These are phyloP conservation scores for Dissoconium aciculare DNA, from an alignment of 2,329 filamentous ascomycete species.

Conservation along the genomic window DNA sequence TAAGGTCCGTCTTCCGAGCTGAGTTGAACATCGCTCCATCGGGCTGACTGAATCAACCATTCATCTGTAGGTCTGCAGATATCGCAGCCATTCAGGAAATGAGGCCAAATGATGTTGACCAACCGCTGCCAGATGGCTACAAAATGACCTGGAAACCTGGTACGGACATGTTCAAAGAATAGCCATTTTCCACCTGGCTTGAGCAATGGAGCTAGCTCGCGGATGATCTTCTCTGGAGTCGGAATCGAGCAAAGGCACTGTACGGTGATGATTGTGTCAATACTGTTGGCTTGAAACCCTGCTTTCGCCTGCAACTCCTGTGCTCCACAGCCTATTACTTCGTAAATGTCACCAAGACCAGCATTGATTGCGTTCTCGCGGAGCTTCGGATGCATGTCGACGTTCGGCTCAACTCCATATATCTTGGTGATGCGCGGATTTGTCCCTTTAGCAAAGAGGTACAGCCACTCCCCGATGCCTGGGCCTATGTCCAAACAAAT, in stretches of 20 bases:
- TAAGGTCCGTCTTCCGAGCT: conserved; percentile 21
- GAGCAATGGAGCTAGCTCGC: conserved; percentile 41
- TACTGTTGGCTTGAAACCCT: conserved; percentile 35
- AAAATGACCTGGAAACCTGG: conserved; percentile 21
- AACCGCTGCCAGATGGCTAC: conserved; percentile 22
- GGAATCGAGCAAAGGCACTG: conserved; percentile 51
- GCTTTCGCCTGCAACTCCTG: conserved; percentile 37
- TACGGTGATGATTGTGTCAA: conserved; percentile 46
- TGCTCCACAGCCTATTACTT: conserved; percentile 48
- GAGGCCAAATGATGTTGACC: conserved; percentile 23
- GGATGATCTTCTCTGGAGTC: conserved; percentile 41
- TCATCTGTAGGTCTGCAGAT: conserved; percentile 24
- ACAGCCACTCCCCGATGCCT: conserved; percentile 46
- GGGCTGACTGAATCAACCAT: conserved; percentile 22
- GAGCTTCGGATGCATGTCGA: conserved; percentile 36
- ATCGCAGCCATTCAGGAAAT: conserved; percentile 23
- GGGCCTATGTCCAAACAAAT: conserved; percentile 49
- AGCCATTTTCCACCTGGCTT: conserved; percentile 50
- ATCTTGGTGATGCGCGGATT: conserved; percentile 28
- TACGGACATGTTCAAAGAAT: conserved; percentile 45
- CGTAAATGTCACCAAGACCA: conserved; percentile 43
- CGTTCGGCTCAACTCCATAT: conserved; percentile 52
- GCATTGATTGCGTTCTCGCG: conserved; percentile 34
- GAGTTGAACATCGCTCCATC: conserved; percentile 23
- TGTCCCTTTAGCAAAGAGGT: conserved; percentile 30